Conservation (phyloP, 208 protist genomes). For the Acanthamoeba royreba region DNA sequence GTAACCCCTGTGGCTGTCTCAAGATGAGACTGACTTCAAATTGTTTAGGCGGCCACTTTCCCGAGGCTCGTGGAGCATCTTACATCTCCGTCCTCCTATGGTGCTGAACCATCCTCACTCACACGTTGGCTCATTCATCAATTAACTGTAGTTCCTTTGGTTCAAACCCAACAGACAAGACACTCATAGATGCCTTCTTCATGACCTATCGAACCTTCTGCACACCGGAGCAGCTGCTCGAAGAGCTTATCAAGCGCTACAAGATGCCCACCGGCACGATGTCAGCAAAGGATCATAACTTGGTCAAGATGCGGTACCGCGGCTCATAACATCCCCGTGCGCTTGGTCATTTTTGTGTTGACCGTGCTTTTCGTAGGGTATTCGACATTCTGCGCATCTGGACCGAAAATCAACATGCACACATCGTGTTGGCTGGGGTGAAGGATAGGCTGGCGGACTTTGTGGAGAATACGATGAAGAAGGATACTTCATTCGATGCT, state of each 20-base stretch:
- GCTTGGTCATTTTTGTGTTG: background rate
- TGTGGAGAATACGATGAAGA: background rate
- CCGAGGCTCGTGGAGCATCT: background rate
- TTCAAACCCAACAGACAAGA: no score
- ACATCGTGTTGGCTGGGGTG: background rate
- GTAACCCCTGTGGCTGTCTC: background rate
- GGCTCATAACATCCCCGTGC: background rate
- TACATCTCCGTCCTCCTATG: slow-evolving; percentile 6
- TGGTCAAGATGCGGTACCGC: background rate
- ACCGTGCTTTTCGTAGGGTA: background rate
- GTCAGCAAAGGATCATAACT: background rate
- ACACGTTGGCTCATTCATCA: background rate
- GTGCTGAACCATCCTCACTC: background rate
- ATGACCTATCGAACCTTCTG: slow-evolving; percentile 12
- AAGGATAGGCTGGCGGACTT: background rate
- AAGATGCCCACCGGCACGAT: background rate
- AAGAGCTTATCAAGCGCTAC: background rate
- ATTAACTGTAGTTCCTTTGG: background rate
- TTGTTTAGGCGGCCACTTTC: background rate
- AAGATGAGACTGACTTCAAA: background rate
- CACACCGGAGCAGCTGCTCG: background rate
- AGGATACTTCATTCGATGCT: background rate
- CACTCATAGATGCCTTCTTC: slow-evolving; percentile 18
- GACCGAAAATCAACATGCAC: background rate
- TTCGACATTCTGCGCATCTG: slow-evolving; percentile 33